Base-by-base conservation (phyloP, 2,329 filamentous ascomycete genomes). In the Lasiodiplodia hormozganensis region DNA sequence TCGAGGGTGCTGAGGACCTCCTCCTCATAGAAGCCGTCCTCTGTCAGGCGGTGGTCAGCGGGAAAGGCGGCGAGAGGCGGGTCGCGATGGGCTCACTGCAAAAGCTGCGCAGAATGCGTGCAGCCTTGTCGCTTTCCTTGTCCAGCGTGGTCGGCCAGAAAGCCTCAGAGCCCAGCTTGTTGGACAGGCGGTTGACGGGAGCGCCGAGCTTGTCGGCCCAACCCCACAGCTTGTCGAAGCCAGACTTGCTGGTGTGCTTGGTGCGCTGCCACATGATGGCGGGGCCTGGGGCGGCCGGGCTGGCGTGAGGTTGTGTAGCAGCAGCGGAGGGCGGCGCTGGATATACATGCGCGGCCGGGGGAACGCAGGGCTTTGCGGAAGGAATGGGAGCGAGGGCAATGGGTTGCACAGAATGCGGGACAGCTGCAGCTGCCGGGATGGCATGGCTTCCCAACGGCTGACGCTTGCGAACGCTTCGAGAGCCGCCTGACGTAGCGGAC, bases 81-180 rank as follows among this genome's bases (percentile, higher is more conserved):
- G 16, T 58, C 25, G 53, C 25, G n/a, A 56, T 67, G 31, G 14
- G 84, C 89, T 75, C 85, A 92, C 90, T 92, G 84, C 93, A 97
- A 81, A 97, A 97, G 38, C 92, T 95, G 77, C 93, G 91, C 64
- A 97, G 81, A 70, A 97, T 97, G 68, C 93, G 87, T 69, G 94
- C 93, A 57, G 94, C 92, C 82, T 97, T 97, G 81, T 97, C 93
- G 80, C 91, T 92, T 84, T 97, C 94, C 73, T 91, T 90, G 77
- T 97, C 94, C 64, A 97, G 84, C 1, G 90, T 91, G 38, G 92
- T 91, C 3, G 93, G 93, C 92, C 92, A 96, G 75, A 95, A 95
- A 28, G 91, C 89, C 78, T 96, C 93, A 36, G 86, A 86, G 69
- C 93, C 93, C 47, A 97, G 84, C 80, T 91, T 93, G 80, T 96